Base-by-base conservation (phyloP, 768 basidiomycete genomes). In the Hypholoma fasciculare region DNA sequence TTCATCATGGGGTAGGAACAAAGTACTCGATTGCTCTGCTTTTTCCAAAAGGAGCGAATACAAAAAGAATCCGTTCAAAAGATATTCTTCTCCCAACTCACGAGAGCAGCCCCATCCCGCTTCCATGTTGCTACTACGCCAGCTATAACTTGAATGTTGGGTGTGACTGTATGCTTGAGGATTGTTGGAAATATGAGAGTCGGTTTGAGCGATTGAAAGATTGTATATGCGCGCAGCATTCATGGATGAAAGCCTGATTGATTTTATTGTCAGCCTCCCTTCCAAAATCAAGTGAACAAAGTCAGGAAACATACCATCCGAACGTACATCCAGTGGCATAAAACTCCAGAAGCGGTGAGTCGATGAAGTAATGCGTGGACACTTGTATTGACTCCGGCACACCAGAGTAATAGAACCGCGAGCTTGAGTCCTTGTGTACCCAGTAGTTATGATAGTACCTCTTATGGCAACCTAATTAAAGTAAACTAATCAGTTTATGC, bases 371-470 rank as follows among this genome's bases (percentile, higher is more conserved):
- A 38, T 40, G 19, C 9, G 12, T 26, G 1, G 39, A 40, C 2
- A 23, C 52, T 17, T 53, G 52, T 19, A 53, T 40, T 2, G 4
- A 5, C 13, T 39, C n/a, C 17, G 52, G 52, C 11, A 62, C 48
- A 2, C 58, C 58, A 42, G 20, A 30, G 20, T 64, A 64, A 36
- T 64, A 64, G 14, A 36, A 49, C 14, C 60, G 49, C 9, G 53
- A 27, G 5, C 52, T 51, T 7, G 49, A 30, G 13, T 44, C 11
- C 8, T 64, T 64, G 49, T 61, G 57, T n/a, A 64, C 63, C 17
- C 12, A 47, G 36, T 61, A 64, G 38, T 64, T 64, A 16, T 46
- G 57, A 42, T 65, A 42, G 50, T 67, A 67, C 23, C 23, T 23
- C 23, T 23, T 23, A 23, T 23, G 23, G 23, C 23, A 23, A 23